phyloP scores from a whole-genome alignment of 2,329 filamentous ascomycete species.

The Gremmenia infestans region DNA sequence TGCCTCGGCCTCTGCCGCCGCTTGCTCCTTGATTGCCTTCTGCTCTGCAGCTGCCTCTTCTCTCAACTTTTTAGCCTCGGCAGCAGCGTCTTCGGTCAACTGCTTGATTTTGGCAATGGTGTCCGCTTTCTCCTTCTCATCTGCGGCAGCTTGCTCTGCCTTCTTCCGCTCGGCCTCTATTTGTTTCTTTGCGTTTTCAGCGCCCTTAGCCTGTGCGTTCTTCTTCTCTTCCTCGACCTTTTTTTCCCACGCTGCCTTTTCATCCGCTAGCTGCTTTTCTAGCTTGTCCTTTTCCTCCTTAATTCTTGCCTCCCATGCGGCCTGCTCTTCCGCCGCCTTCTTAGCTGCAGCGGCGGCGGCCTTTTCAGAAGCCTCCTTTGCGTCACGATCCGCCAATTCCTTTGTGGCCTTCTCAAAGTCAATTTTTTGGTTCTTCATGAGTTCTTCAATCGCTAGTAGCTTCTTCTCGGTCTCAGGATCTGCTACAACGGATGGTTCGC shows the following conservation, averaged over 20 bases:
- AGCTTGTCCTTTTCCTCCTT: conserved; percentile 8
- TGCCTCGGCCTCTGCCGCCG: conserved; percentile 1
- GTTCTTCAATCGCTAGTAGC: conserved; percentile 54
- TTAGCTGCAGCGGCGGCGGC: conserved; percentile 35
- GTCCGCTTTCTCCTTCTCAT: conserved; percentile 4
- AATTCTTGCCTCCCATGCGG: conserved; percentile 6
- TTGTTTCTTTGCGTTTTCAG: conserved; percentile 11
- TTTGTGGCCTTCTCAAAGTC: conserved; percentile 34
- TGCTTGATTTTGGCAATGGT: conserved; percentile 3
- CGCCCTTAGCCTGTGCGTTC: conserved; percentile 8
- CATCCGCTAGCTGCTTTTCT: conserved; percentile 1
- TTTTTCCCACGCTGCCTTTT: conserved; percentile 8
- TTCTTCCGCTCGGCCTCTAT: conserved; percentile 10
- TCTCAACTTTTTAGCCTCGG: conserved; percentile 8
- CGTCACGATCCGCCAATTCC: conserved; percentile 41
- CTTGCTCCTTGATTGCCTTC: conserved; percentile 6
- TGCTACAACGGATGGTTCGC: conserved; percentile 18
- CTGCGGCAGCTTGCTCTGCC: conserved; percentile 6
- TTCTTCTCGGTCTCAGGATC: conserved; percentile 46
- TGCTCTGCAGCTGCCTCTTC: conserved; percentile 8
- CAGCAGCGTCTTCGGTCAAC: conserved; percentile 4
- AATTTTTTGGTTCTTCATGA: conserved; percentile 42
- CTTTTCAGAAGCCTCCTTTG: conserved; percentile 36
- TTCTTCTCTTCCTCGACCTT: conserved; percentile 13
- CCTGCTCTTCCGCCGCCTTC: conserved; percentile 32